Evolutionary conservation across 2,329 filamentous ascomycete genomes (phyloP), one percentile per base, ranked within the genome.

Genomic region (Beauveria caledonica): DNA sequence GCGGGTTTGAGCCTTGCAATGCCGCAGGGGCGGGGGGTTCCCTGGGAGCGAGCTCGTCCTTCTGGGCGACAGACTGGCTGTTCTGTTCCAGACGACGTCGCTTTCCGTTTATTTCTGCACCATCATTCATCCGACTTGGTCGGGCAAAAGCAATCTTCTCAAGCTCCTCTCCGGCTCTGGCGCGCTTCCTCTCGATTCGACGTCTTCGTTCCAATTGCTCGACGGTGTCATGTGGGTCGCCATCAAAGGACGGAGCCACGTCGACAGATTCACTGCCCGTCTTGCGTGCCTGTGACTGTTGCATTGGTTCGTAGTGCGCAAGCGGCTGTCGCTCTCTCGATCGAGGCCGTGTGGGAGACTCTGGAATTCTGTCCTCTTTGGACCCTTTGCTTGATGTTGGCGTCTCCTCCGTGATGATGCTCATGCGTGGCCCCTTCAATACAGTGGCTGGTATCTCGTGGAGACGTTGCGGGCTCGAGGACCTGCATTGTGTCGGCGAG

Each of bases 221-320:
- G 6, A 97, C 66, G 0, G 71, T 64, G 55, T 75, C 70, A 50
- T 76, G 71, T 3, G 72, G 70, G 27, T 76, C 73, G 13, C 73
- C 72, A 1, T 71, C 72, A 0, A 66, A 68, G 3, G 68, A 68
- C 2, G 69, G 21, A 5, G 64, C 64, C 1, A 67, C 65, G n/a
- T 71, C 65, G 0, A 61, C 40, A 11, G 62, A 52, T 3, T 68
- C 70, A 3, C 67, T 67, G 19, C 62, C 65, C 1, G 63, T 62
- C 51, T 73, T 73, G 36, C 76, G 71, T 63, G 78, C 73, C 53
- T 80, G 78, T 0, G 78, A 80, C 53, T 75, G 71, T 48, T 72
- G 70, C 76, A 79, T 76, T 1, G 75, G 74, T 62, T 78, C 77
- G 60, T 80, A 81, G 21, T 74, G 70, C 4, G 69, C 69, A 48